phyloP scores from a whole-genome alignment of 495 filamentous ascomycete genomes.

The Penicillium herquei region DNA sequence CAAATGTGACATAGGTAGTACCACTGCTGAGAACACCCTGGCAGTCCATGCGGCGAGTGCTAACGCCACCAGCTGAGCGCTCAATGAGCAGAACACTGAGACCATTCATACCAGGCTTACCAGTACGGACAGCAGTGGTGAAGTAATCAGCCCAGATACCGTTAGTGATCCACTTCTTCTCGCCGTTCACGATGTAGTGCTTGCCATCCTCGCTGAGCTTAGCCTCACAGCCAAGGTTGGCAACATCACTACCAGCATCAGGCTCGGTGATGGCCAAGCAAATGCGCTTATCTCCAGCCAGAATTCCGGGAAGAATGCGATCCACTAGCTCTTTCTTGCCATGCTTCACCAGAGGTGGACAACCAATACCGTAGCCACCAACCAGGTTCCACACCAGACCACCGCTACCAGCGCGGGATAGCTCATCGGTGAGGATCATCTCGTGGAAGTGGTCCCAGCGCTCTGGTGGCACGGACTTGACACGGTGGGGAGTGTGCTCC shows the following conservation, averaged over 20 bases:
- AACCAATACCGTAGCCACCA: slow-evolving; percentile 91
- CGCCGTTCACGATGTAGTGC: slow-evolving; percentile 98
- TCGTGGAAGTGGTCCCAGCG: slow-evolving; percentile 99
- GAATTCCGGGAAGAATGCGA: slow-evolving; percentile 75
- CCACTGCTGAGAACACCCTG: slow-evolving; percentile 94
- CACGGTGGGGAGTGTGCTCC: slow-evolving; percentile 64
- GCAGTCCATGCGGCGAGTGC: slow-evolving; percentile 94
- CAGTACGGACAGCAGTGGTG: slow-evolving; percentile 92
- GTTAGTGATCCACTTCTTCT: slow-evolving; percentile 99
- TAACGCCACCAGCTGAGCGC: slow-evolving; percentile 75
- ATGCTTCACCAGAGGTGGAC: slow-evolving; percentile 87
- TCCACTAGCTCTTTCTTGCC: slow-evolving; percentile 89
- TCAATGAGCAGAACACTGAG: slow-evolving; percentile 87
- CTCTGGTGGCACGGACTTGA: slow-evolving; percentile 77
- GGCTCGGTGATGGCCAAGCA: slow-evolving; percentile 86
- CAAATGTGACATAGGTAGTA: slow-evolving; percentile 96
- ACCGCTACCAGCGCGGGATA: slow-evolving; percentile 83
- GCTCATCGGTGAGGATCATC: slow-evolving; percentile 88
- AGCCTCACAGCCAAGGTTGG: slow-evolving; percentile 91
- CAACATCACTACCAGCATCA: slow-evolving; percentile 83
- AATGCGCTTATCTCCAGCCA: slow-evolving; percentile 92
- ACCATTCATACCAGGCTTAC: slow-evolving; percentile 82
- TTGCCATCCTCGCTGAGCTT: slow-evolving; percentile 92
- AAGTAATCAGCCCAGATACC: slow-evolving; percentile 97
- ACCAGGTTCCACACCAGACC: slow-evolving; percentile 98